Base-by-base conservation (phyloP, 208 protist species). In the Trypanosoma scelopori region DNA sequence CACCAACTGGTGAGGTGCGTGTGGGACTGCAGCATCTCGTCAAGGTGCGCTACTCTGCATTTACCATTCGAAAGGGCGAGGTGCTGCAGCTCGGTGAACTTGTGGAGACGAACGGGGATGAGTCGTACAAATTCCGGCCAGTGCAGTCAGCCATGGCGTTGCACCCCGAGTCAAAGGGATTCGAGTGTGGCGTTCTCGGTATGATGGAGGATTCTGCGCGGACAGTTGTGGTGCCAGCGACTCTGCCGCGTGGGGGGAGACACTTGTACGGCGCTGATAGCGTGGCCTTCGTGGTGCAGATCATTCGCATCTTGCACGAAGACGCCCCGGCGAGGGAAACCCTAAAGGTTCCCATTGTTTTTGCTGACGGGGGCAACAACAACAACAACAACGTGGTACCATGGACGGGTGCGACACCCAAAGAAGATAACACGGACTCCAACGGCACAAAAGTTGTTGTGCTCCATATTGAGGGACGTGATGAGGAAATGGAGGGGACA, bases 111-210 rank as follows among this genome's bases (percentile, higher is more conserved):
- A 77, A 62, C 25, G 68, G 55, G 0, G 30, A 60, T 5, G 32
- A 50, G 1, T 60, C 72, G 7, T 92, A 88, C 48, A 62, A 68
- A 41, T 92, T 92, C 57, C 60, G 58, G 37, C 79, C 83, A 0
- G 68, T 71, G 18, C 43, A 55, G n/a, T 83, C 81, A n/a, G 47
- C 65, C 5, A 65, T 75, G 53, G 58, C 76, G 18, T 76, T 85
- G 15, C 65, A 49, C 45, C 27, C 46, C 15, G 69, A 68, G 32
- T 65, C 57, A 46, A 71, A 78, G 7, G 87, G 87, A 25, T 93
- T 93, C 50, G 87, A 93, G 63, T 76, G 71, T 43, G 72, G 66
- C 64, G 71, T 89, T 1, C 52, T 81, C 23, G 83, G 83, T 32
- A 81, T 90, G 77, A 68, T 71, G 35, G 87, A 90, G 57, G 84